Evolutionary conservation across 2,329 filamentous ascomycete genomes (phyloP).

Genomic region (Xylaria sp.): DNA sequence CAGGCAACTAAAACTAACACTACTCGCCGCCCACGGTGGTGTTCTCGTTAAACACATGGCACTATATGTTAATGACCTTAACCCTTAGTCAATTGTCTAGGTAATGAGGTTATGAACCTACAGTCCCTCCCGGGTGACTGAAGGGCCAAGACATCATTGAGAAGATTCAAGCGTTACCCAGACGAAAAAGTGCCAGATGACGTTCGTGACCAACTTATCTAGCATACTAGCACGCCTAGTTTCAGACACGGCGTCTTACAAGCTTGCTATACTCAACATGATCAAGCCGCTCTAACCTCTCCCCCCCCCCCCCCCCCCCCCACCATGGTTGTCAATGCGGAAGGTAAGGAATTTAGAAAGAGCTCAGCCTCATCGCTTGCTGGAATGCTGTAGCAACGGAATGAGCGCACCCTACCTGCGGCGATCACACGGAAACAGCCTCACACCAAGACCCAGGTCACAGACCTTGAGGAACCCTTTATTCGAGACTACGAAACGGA

Average conservation of each 20-base stretch:
- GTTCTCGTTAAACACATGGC: neutral
- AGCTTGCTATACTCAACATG: neutral
- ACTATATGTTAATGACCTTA: neutral
- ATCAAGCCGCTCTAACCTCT: neutral
- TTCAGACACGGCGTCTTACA: neutral
- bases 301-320: too few relatives aligned
- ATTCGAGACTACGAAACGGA: neutral
- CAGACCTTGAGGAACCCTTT: neutral
- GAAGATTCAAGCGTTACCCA: neutral
- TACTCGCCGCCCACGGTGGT: neutral
- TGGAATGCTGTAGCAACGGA: neutral
- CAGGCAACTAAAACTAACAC: neutral
- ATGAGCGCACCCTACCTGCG: neutral
- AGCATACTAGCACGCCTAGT: neutral
- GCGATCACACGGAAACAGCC: neutral
- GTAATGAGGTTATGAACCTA: neutral
- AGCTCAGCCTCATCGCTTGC: too few relatives aligned
- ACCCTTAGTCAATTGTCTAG: neutral
- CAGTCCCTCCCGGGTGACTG: neutral
- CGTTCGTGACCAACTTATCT: neutral
- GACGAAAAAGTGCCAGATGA: neutral
- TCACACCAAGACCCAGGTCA: neutral
- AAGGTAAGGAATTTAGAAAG: neutral
- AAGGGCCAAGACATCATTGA: neutral
- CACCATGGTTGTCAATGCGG: neutral